phyloP scores from a whole-genome alignment of 306 rosid genomes.

The Quercus agrifolia region DNA sequence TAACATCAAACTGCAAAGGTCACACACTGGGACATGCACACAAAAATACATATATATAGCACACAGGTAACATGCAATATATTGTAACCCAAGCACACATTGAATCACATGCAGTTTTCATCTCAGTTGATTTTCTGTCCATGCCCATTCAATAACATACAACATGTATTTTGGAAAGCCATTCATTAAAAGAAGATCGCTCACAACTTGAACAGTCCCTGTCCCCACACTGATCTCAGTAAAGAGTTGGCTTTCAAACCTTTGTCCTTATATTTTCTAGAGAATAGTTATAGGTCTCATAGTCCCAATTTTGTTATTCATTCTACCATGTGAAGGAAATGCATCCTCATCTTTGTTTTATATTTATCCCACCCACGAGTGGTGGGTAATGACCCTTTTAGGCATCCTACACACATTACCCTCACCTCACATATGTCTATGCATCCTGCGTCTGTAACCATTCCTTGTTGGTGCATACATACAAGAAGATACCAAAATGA shows the following conservation, averaged over 20 bases:
- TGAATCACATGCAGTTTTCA: no score
- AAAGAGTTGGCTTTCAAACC: constrained; percentile 1
- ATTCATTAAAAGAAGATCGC: background rate
- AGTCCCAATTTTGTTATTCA: constrained; percentile 9
- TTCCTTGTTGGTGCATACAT: constrained; percentile 11
- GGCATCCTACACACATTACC: constrained; percentile 10
- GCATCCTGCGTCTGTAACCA: constrained; percentile 4
- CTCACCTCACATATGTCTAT: background rate
- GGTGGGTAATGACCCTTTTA: background rate
- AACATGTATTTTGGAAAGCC: background rate
- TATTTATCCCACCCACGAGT: background rate
- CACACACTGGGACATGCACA: background rate
- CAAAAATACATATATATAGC: background rate
- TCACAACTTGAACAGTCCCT: constrained; percentile 10
- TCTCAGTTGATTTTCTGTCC: background rate
- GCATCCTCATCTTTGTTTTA: constrained; percentile 1
- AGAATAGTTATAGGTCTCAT: constrained; percentile 4
- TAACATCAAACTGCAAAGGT: constrained; percentile 10
- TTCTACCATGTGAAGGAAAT: constrained; percentile 13
- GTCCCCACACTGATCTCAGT: background rate
- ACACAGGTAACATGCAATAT: background rate
- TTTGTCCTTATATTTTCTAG: background rate
- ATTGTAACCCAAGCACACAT: background rate
- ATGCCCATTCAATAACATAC: background rate
- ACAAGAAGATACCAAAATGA: constrained; percentile 3